Evolutionary conservation across 345 rosid species (phyloP), one percentile per base, ranked within the genome.

Genomic region (Pugionium dolabratum): DNA sequence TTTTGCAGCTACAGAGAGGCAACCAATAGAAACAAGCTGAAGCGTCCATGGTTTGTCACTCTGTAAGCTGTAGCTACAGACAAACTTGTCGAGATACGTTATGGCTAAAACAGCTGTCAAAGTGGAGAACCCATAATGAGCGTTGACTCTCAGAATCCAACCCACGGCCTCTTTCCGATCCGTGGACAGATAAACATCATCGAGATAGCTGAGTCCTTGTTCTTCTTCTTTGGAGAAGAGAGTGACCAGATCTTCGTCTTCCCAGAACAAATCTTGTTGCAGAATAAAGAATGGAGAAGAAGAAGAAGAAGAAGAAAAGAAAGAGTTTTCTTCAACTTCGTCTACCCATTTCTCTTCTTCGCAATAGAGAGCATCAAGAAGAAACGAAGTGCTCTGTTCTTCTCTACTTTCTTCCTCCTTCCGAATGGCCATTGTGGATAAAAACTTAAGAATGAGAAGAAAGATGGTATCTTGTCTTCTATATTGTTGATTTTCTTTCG

Each of bases 1-100:
- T 74, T 95, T 95, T 28, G 99, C 99, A 45, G 97, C 93, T 26
- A 95, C 57, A 31, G 99, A 91, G 65, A 95, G 84, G 42, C 97
- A 95, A 55, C 95, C 78, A 8, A 95, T 95, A 6, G 97, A 88
- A 27, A 84, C 76, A 6, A 95, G 89, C 73, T 89, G 99, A 66
- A 82, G 81, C 95, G 78, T 85, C 99, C 99, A 95, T 34, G 95
- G 95, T 77, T 84, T 84, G 63, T 85, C 91, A 5, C 71, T 67
- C 56, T 84, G 87, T 45, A 78, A 73, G 10, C 76, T 81, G 62
- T 72, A 70, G 60, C 74, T 77, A 27, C 64, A 67, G 8, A 95
- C 76, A 78, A 95, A 91, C 78, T 95, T 81, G 68, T 95, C 99
- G 2, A 95, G 88, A 69, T 85, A 95, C 64, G 86, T 80, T 42